A percentile compares a stretch with the other conserved stretches of the same genome.
Conservation (phyloP, 179 eudicot genomes). For the Drosera spatulata region DNA sequence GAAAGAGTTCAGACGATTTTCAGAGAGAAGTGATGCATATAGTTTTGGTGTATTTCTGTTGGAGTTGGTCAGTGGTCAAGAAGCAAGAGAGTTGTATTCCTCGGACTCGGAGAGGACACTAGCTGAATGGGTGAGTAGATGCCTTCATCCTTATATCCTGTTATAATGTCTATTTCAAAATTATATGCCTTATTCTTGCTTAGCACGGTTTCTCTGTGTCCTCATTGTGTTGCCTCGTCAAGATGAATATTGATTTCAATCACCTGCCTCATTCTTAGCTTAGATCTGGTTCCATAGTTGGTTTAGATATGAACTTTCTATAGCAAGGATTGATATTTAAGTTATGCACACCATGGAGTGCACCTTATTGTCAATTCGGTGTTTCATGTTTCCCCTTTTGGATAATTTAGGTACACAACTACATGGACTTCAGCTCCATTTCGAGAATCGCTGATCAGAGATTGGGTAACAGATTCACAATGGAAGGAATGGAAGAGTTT, state of each 20-base stretch:
- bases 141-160: slow-evolving; percentile 5
- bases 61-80: slow-evolving; percentile 80
- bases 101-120: slow-evolving; percentile 46
- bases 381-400: neutral
- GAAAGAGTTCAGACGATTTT: slow-evolving; percentile 73
- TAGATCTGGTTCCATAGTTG: neutral
- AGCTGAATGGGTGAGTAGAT: slow-evolving; percentile 63
- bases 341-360: no score
- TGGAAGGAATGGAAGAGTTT: slow-evolving; percentile 89
- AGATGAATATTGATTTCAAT: no score
- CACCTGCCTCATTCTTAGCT: no score
- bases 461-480: slow-evolving; percentile 70
- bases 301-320: slow-evolving; percentile 1
- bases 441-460: slow-evolving; percentile 59
- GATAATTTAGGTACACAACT: slow-evolving; percentile 53
- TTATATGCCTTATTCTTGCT: neutral
- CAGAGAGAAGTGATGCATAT: slow-evolving; percentile 89
- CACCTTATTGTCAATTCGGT: no score
- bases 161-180: neutral
- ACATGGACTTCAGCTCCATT: slow-evolving; percentile 46
- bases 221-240: no score
- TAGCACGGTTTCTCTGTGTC: neutral
- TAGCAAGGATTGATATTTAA: no score
- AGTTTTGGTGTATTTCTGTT: slow-evolving; percentile 92
- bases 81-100: slow-evolving; percentile 50